These are phyloP conservation scores for Penicillium polonicum DNA, from an alignment of 2,329 filamentous ascomycete genomes.

Conservation along the genomic window DNA sequence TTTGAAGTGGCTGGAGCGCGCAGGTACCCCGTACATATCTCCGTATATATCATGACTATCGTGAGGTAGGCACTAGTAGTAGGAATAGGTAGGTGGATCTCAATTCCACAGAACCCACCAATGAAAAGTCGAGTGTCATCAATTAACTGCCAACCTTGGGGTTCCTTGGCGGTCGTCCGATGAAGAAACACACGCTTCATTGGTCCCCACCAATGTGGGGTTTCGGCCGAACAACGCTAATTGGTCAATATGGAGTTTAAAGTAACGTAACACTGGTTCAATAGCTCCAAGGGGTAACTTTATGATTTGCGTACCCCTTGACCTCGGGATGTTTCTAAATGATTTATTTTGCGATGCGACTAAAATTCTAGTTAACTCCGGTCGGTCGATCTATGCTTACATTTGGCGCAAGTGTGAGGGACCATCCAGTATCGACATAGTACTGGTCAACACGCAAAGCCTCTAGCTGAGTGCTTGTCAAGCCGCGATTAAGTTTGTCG, in stretches of 20 bases:
- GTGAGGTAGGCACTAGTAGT: too few relatives aligned
- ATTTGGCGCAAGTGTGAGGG: too few relatives aligned
- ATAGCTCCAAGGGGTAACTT: too few relatives aligned
- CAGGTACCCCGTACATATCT: neutral
- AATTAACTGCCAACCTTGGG: neutral
- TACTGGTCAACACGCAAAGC: too few relatives aligned
- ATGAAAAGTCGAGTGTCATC: neutral
- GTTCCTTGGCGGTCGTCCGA: neutral
- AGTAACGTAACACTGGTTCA: neutral
- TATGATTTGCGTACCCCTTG: too few relatives aligned
- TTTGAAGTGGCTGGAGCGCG: neutral
- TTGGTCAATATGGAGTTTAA: neutral
- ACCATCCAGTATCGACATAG: too few relatives aligned
- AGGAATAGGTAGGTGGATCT: neutral
- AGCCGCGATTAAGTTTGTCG: too few relatives aligned
- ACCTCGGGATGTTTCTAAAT: too few relatives aligned
- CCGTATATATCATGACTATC: too few relatives aligned
- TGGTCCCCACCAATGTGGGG: neutral
- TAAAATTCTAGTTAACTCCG: neutral
- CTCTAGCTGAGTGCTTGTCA: too few relatives aligned
- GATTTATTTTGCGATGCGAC: too few relatives aligned
- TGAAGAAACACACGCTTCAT: neutral
- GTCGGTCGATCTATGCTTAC: neutral
- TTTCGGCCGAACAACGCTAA: neutral
- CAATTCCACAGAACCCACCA: neutral